Conservation (phyloP, 768 basidiomycete species). For the Hypholoma sublateritium region DNA sequence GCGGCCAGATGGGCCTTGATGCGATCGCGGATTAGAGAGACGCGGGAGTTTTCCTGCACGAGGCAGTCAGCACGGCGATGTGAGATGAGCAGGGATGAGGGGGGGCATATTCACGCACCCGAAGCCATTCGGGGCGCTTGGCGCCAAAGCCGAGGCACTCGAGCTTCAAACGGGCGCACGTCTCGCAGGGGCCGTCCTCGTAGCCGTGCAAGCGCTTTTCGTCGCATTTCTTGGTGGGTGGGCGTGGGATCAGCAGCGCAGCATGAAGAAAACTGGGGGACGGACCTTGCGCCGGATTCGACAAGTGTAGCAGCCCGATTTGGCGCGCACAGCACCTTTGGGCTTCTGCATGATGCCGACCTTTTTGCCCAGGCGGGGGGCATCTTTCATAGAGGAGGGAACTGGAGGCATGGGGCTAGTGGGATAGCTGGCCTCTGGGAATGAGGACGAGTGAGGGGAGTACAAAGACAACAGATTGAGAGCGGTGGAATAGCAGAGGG, state of each 20-base stretch:
- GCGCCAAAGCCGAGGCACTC: slow-evolving; percentile 85
- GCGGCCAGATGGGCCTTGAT: slow-evolving; percentile 78
- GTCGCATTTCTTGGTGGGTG: slow-evolving; percentile 71
- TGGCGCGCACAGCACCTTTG: slow-evolving; percentile 82
- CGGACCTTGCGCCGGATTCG: slow-evolving; percentile 81
- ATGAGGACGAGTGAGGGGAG: too few species aligned
- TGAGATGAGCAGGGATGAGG: background rate
- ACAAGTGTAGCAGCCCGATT: slow-evolving; percentile 89
- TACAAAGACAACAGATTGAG: too few species aligned
- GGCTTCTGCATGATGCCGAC: slow-evolving; percentile 58
- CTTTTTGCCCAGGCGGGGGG: slow-evolving; percentile 36
- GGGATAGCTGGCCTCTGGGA: background rate
- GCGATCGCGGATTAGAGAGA: slow-evolving; percentile 68
- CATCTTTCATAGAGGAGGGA: slow-evolving; percentile 36
- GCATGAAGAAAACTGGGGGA: slow-evolving; percentile 8
- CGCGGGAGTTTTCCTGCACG: slow-evolving; percentile 65
- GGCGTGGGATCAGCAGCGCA: slow-evolving; percentile 7
- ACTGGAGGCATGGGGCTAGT: slow-evolving; percentile 20
- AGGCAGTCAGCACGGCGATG: slow-evolving; percentile 3
- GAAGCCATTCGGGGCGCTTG: slow-evolving; percentile 83
- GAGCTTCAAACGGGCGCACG: slow-evolving; percentile 77
- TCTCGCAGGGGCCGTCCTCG: slow-evolving; percentile 64
- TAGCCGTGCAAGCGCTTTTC: slow-evolving; percentile 52
- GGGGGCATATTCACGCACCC: slow-evolving; percentile 67
- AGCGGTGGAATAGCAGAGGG: too few species aligned